Conservation (phyloP, 352 stramenopile species). For the Pythium volutum region DNA sequence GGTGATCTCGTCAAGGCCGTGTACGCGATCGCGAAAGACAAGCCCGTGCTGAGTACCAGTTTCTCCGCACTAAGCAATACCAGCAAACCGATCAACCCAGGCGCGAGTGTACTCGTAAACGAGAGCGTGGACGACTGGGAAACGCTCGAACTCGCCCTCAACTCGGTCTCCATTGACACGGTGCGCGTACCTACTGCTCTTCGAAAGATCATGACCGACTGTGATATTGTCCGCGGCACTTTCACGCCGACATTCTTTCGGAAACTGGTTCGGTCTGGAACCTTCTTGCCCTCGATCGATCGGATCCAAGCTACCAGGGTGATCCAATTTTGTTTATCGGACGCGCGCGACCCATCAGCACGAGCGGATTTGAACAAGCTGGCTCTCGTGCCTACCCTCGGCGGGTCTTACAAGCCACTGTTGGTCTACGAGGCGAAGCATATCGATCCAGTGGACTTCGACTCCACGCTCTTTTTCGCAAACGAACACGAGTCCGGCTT, state of each 20-base stretch:
- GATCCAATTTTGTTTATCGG: constrained; percentile 23
- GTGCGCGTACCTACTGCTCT: constrained; percentile 13
- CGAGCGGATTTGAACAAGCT: constrained; percentile 14
- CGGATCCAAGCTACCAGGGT: background rate
- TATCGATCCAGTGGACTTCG: constrained; percentile 4
- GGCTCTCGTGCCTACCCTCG: constrained; percentile 12
- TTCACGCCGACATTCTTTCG: constrained; percentile 24
- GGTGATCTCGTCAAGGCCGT: constrained; percentile 44
- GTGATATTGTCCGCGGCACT: constrained; percentile 9
- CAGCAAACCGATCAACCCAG: constrained; percentile 15
- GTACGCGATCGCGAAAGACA: constrained; percentile 49
- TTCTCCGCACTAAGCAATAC: constrained; percentile 6
- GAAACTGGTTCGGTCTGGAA: constrained; percentile 11
- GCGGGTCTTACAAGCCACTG: constrained; percentile 13
- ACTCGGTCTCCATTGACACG: constrained; percentile 19
- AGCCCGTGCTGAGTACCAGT: constrained; percentile 45
- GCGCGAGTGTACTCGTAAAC: constrained; percentile 15
- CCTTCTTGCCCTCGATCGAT: constrained; percentile 19
- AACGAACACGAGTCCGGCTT: constrained; percentile 11
- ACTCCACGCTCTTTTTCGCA: constrained; percentile 12
- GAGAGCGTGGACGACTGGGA: constrained; percentile 20
- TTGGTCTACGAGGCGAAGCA: background rate
- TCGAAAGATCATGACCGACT: constrained; percentile 11
- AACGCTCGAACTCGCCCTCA: constrained; percentile 17
- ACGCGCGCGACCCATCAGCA: constrained; percentile 4